phyloP scores from a whole-genome alignment of 2,329 filamentous ascomycete species.

The Phaeosphaeria sp. region DNA sequence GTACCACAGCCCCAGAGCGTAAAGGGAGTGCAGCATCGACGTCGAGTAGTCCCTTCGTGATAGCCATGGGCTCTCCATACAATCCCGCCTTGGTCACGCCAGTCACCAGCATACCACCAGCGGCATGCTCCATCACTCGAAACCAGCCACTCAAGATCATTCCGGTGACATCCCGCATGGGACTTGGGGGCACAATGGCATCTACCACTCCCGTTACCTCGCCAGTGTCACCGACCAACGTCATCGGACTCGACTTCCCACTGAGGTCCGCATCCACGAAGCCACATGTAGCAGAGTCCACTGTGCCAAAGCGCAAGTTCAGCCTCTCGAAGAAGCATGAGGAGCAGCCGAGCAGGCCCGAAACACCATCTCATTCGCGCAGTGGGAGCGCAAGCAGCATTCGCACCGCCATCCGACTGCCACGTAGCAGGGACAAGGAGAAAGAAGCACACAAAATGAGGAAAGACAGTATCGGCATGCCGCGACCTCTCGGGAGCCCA shows the following conservation, averaged over 20 bases:
- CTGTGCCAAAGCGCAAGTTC: constrained; percentile 8
- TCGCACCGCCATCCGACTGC: constrained; percentile 27
- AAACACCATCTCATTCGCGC: constrained; percentile 25
- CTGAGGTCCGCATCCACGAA: background rate
- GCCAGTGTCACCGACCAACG: constrained; percentile 19
- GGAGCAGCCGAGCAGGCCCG: constrained; percentile 2
- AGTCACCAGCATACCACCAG: constrained; percentile 20
- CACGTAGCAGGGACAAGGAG: constrained; percentile 27
- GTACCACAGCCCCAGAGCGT: constrained; percentile 15
- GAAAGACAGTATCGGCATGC: constrained; percentile 37
- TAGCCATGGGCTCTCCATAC: constrained; percentile 39
- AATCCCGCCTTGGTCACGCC: constrained; percentile 36
- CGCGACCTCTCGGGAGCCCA: constrained; percentile 27
- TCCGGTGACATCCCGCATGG: constrained; percentile 23
- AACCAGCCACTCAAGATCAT: constrained; percentile 20
- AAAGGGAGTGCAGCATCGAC: constrained; percentile 26
- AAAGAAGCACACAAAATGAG: constrained; percentile 19
- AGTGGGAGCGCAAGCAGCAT: constrained; percentile 34
- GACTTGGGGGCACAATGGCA: constrained; percentile 41
- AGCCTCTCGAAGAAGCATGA: constrained; percentile 15
- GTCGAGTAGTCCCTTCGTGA: constrained; percentile 36
- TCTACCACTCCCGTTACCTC: constrained; percentile 32
- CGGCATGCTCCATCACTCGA: constrained; percentile 32
- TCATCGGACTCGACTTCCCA: constrained; percentile 6
- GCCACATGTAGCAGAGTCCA: background rate